These are phyloP conservation scores for Diospyros lotus DNA, from an alignment of 148 eudicot genomes.

Conservation along the genomic window DNA sequence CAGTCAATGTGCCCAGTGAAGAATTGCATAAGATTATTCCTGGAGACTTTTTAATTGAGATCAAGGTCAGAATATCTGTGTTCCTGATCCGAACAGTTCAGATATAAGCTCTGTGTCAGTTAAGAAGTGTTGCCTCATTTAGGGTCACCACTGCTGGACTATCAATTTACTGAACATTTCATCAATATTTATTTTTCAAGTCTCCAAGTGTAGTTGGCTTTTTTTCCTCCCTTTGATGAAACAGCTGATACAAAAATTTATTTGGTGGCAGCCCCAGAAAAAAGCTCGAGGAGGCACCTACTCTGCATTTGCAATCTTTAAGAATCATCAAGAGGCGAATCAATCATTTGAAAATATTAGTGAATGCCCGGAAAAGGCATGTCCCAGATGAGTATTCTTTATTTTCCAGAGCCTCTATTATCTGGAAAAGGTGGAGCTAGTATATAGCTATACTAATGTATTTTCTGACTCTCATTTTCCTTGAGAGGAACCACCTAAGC, in stretches of 20 bases:
- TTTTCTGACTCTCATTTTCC: background rate
- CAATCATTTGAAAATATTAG: constrained; percentile 47
- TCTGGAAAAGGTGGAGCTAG: background rate
- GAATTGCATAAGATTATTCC: constrained; percentile 51
- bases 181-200: background rate
- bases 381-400: background rate
- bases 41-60: constrained; percentile 66
- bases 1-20: constrained; percentile 46
- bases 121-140: no score
- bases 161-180: background rate
- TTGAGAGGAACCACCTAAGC: background rate
- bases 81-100: background rate
- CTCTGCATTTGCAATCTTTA: constrained; percentile 49
- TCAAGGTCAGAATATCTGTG: constrained; percentile 40
- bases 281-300: constrained; percentile 45
- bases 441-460: background rate
- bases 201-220: background rate
- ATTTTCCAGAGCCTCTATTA: background rate
- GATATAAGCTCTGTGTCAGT: no score
- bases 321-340: constrained; percentile 48
- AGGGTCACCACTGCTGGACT: background rate
- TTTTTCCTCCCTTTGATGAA: background rate
- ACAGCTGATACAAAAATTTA: constrained; percentile 6
- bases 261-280: constrained; percentile 39
- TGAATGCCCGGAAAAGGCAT: constrained; percentile 51